Conservation (phyloP, 192 early-diverging fungal species). For the Gonapodya prolifera region DNA sequence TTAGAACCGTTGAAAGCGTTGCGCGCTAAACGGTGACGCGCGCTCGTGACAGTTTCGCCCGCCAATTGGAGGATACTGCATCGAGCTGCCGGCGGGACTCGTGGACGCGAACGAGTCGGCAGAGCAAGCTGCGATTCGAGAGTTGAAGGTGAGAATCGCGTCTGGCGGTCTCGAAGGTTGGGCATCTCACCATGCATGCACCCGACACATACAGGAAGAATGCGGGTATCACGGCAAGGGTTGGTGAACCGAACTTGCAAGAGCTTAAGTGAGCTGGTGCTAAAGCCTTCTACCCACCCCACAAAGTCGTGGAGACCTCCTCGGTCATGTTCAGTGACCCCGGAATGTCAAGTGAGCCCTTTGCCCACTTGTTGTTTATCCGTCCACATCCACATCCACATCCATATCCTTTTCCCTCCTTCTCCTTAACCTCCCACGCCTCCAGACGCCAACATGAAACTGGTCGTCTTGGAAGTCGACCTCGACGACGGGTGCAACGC, state of each 20-base stretch:
- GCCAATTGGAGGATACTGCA: background rate
- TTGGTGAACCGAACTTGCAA: no score
- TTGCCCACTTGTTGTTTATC: background rate
- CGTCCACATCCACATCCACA: background rate
- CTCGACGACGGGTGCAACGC: background rate
- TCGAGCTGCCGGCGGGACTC: slow-evolving; percentile 3
- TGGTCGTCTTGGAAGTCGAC: background rate
- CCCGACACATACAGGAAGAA: background rate
- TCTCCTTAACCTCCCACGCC: background rate
- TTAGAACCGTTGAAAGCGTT: no score
- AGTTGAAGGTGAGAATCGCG: background rate
- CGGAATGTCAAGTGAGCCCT: background rate
- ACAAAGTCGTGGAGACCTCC: background rate
- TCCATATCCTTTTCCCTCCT: background rate
- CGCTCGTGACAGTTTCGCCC: background rate
- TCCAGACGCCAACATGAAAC: background rate
- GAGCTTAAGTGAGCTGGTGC: no score
- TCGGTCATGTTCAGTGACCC: background rate
- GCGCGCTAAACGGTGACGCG: no score
- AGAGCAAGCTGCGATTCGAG: background rate
- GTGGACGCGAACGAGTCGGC: background rate
- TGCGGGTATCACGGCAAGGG: background rate
- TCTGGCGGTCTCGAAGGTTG: no score
- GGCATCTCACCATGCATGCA: no score
- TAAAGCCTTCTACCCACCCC: no score